Conservation (phyloP, 2,329 filamentous ascomycete genomes). For the Scleromitrula shiraiana region DNA sequence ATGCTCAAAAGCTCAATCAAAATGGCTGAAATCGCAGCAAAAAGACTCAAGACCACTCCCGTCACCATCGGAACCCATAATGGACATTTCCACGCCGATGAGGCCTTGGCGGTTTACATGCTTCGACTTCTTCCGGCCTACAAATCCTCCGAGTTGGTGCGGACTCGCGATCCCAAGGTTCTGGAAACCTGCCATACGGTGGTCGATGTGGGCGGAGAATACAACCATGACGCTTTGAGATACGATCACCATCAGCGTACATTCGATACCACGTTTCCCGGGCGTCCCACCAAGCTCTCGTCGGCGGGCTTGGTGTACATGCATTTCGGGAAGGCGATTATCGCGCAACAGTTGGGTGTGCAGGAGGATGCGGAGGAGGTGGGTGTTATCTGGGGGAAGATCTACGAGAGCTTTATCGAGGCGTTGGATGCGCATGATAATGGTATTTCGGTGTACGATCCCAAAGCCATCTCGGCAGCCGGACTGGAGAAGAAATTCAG, state of each 20-base stretch:
- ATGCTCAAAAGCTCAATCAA: constrained; percentile 41
- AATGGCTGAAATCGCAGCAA: constrained; percentile 66
- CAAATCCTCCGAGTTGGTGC: constrained; percentile 62
- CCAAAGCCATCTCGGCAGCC: constrained; percentile 57
- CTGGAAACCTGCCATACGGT: constrained; percentile 86
- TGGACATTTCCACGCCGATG: constrained; percentile 98
- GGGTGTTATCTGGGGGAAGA: constrained; percentile 70
- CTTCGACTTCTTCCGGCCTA: constrained; percentile 84
- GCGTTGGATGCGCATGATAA: constrained; percentile 98
- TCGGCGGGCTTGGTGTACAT: constrained; percentile 91
- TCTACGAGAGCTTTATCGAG: constrained; percentile 92
- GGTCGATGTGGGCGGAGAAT: constrained; percentile 95
- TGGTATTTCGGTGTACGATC: constrained; percentile 77
- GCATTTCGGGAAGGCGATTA: constrained; percentile 84
- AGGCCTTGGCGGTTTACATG: constrained; percentile 94
- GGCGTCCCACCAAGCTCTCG: constrained; percentile 78
- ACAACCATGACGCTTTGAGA: constrained; percentile 66
- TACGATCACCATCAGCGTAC: constrained; percentile 97
- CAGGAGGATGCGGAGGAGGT: constrained; percentile 58
- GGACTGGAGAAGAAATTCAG: constrained; percentile 77
- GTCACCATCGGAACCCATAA: constrained; percentile 74
- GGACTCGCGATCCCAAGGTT: constrained; percentile 74
- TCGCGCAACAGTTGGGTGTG: constrained; percentile 59
- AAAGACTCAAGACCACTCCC: constrained; percentile 72
- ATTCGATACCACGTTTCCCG: constrained; percentile 80